Base-by-base conservation (phyloP, 164 flowering plant species). In the Vitis cinerea region DNA sequence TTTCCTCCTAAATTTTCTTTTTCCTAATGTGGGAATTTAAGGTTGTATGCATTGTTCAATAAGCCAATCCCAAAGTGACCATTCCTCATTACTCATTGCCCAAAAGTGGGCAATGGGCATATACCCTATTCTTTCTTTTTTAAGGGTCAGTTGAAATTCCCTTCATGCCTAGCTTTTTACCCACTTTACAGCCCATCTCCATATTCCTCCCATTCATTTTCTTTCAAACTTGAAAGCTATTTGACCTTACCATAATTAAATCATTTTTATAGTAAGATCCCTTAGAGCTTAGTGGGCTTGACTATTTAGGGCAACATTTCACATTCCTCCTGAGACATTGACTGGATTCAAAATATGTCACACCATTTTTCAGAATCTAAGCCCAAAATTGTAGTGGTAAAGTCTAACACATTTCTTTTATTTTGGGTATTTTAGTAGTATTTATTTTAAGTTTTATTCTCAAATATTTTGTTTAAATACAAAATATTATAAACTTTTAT, bases 121-220 rank as follows among this genome's bases (percentile, higher is more conserved):
- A 50, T 19, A 27, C 47, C 1, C 15, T 7, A 30, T 37, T 16
- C 16, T 55, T 55, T 56, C 29, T 69, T 55, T 14, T 23, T 50
- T 2, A 30, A 37, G 17, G 4, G 4, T 60, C 59, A 67, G 69
- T 72, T 72, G 79, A 67, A 66, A 69, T 69, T 78, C 73, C 52
- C 4, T 54, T 3, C 10, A 6, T 14, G 11, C 29, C 44, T 37
- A 4, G 4, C 44, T 48, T 59, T 63, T 27, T 4, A n/a, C 10
- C 50, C 10, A 67, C 77, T 78, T 78, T 72, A 70, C 73, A 69
- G 66, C 72, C 70, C 27, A 79, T 55, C 66, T 68, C 72, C 69
- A 66, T 50, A 65, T 67, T 67, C 60, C 19, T 75, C 17, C 10
- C 73, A 13, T 54, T 15, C 19, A 8, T 17, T 63, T 59, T 16